Evolutionary conservation across 345 rosid species (phyloP).

Genomic region (Hibiscus syriacus): DNA sequence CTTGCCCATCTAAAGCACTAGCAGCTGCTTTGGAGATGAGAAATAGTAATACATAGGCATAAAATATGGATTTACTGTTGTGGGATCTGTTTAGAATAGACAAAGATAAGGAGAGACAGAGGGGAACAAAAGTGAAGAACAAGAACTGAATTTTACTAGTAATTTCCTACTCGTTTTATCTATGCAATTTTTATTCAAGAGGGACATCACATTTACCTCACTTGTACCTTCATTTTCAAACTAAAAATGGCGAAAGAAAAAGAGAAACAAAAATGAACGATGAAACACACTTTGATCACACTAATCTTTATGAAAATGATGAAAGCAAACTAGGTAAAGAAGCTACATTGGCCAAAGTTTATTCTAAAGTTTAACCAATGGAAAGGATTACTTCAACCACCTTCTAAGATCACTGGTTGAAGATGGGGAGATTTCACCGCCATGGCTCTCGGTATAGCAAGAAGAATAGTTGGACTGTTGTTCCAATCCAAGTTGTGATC

Average conservation of each 20-base stretch:
- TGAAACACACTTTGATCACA: not conserved
- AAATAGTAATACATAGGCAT: not conserved
- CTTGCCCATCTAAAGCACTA: not conserved
- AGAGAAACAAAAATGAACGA: not conserved
- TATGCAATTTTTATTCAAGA: not conserved
- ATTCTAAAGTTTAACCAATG: not conserved
- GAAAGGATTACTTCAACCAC: slow-evolving; percentile 51
- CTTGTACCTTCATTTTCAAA: slow-evolving; percentile 9
- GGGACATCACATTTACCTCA: slow-evolving; percentile 3
- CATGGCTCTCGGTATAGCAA: slow-evolving; percentile 62
- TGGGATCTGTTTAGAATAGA: not conserved
- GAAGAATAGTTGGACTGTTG: slow-evolving; percentile 76
- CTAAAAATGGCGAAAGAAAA: not conserved
- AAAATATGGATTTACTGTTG: not conserved
- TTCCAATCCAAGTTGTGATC: slow-evolving; percentile 48
- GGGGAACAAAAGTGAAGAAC: not conserved
- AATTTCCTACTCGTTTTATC: not conserved
- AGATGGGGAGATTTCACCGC: slow-evolving; percentile 64
- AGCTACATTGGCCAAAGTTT: not conserved
- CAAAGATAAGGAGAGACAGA: no score
- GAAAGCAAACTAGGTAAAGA: not conserved
- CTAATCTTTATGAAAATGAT: not conserved
- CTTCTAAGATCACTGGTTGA: slow-evolving; percentile 53
- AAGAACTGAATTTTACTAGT: not conserved
- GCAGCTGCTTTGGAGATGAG: not conserved